A percentile compares a stretch with the other conserved stretches of the same genome.
Conservation (phyloP, 208 protist genomes). For the Crithidia thermophila region DNA sequence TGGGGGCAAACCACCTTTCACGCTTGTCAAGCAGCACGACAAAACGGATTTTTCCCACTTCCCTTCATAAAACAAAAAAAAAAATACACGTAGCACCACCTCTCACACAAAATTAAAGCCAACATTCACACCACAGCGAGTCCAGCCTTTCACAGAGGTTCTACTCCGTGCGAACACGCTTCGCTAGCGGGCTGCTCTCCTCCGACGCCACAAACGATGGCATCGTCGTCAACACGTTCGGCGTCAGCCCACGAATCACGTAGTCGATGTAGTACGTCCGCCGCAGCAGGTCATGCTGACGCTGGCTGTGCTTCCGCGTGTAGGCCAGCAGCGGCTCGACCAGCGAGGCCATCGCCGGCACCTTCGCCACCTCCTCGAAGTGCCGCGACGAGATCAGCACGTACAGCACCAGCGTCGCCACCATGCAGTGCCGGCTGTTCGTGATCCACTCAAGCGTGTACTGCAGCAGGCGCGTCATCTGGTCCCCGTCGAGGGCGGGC, state of each 20-base stretch:
- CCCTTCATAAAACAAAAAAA: conserved; percentile 9
- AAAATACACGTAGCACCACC: not conserved
- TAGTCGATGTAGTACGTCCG: conserved; percentile 93
- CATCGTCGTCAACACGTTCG: conserved; percentile 60
- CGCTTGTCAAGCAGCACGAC: too few species aligned
- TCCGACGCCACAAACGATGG: conserved; percentile 55
- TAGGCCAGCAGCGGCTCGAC: conserved; percentile 89
- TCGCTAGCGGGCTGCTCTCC: conserved; percentile 15
- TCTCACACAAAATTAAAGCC: not conserved
- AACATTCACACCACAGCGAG: too few species aligned
- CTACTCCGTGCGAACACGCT: conserved; percentile 32
- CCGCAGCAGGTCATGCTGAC: conserved; percentile 77
- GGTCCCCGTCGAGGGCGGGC: conserved; percentile 53
- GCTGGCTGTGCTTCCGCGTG: conserved; percentile 83
- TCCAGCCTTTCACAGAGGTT: too few species aligned
- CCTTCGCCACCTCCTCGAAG: conserved; percentile 57
- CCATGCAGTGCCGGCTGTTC: conserved; percentile 81
- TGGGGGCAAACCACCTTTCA: too few species aligned
- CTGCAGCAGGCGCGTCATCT: conserved; percentile 79
- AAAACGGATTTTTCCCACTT: not conserved
- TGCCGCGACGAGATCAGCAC: conserved; percentile 65
- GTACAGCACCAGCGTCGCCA: conserved; percentile 78
- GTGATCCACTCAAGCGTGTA: conserved; percentile 93
- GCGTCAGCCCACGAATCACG: conserved; percentile 62
- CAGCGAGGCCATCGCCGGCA: conserved; percentile 63